phyloP scores from a whole-genome alignment of 805 yeast species.

The Candida maltosa region DNA sequence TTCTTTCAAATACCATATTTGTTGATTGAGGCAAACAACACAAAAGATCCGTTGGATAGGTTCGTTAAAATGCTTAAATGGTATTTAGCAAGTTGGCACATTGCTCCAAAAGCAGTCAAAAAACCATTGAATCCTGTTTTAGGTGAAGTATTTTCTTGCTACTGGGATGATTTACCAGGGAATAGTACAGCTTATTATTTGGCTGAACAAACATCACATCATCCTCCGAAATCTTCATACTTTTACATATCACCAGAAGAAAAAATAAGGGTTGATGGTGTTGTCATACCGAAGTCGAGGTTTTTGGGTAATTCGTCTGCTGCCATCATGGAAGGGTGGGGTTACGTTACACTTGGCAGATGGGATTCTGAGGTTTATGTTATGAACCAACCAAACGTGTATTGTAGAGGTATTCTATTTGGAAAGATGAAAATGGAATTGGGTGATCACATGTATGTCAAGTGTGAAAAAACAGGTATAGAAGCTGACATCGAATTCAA shows the following conservation, averaged over 20 bases:
- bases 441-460: slow-evolving; percentile 86
- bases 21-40: slow-evolving; percentile 62
- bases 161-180: slow-evolving; percentile 82
- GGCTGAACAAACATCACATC: slow-evolving; percentile 95
- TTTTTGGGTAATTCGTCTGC: slow-evolving; percentile 96
- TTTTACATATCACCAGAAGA: slow-evolving; percentile 82
- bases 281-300: slow-evolving; percentile 79
- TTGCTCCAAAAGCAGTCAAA: slow-evolving; percentile 97
- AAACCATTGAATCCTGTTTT: slow-evolving; percentile 94
- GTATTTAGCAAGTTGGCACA: slow-evolving; percentile 97
- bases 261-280: slow-evolving; percentile 84
- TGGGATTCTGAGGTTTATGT: slow-evolving; percentile 68
- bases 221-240: slow-evolving; percentile 96
- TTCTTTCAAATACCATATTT: slow-evolving; percentile 78
- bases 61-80: slow-evolving; percentile 76
- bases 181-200: slow-evolving; percentile 73
- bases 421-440: slow-evolving; percentile 88
- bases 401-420: slow-evolving; percentile 88
- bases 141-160: slow-evolving; percentile 87
- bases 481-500: slow-evolving; percentile 88
- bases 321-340: slow-evolving; percentile 92
- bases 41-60: slow-evolving; percentile 59
- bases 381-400: slow-evolving; percentile 92
- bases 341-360: slow-evolving; percentile 66
- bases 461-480: slow-evolving; percentile 54